Conservation (phyloP, 805 yeast genomes). For the Scheffersomyces amazonensis region DNA sequence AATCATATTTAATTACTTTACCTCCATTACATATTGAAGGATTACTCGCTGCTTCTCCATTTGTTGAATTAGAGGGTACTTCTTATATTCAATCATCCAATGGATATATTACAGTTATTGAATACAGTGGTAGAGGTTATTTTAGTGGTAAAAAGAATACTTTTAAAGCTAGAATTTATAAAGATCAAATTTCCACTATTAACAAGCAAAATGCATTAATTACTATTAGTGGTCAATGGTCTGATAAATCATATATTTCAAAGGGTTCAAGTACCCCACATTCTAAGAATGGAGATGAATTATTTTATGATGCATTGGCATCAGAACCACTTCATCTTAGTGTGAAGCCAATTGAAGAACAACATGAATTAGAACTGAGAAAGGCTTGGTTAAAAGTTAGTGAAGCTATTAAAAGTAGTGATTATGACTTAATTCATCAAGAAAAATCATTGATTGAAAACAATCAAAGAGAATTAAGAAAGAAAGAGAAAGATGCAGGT, state of each 20-base stretch:
- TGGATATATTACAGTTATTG: constrained; percentile 72
- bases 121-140: constrained; percentile 90
- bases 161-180: constrained; percentile 79
- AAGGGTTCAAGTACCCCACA: constrained; percentile 51
- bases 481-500: constrained; percentile 64
- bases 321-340: constrained; percentile 50
- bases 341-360: constrained; percentile 82
- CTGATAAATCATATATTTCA: constrained; percentile 64
- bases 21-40: constrained; percentile 97
- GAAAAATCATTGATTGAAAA: constrained; percentile 81
- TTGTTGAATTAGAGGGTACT: constrained; percentile 88
- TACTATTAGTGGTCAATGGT: constrained; percentile 92
- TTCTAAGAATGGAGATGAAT: constrained; percentile 42
- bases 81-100: constrained; percentile 79
- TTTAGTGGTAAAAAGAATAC: constrained; percentile 93
- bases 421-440: constrained; percentile 69
- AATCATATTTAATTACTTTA: constrained; percentile 74
- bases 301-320: constrained; percentile 63
- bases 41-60: constrained; percentile 84
- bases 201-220: constrained; percentile 63
- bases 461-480: constrained; percentile 78
- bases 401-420: constrained; percentile 72
- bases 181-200: constrained; percentile 46
- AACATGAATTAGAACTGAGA: constrained; percentile 78
- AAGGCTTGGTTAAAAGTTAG: constrained; percentile 91